Evolutionary conservation across 257 asterid species (phyloP), one percentile per base, ranked within the genome.

Genomic region (Haberlea rhodopensis): DNA sequence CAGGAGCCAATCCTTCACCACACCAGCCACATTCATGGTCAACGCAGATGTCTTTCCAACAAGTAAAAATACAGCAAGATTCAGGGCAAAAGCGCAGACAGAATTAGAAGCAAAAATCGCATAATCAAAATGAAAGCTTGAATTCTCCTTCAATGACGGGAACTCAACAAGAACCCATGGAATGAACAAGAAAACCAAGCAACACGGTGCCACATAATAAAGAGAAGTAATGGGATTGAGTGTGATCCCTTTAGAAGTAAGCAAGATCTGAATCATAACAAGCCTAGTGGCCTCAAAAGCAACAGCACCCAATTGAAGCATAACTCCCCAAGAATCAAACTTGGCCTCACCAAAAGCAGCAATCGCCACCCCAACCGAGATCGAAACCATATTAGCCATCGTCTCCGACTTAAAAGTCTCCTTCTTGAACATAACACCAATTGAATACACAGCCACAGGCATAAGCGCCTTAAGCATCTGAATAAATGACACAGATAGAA

Each of bases 11-110:
- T 40, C 49, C 49, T 40, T 40, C 7, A 40, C 49, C 19, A 40
- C 49, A 40, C 49, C 49, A 19, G 49, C 49, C 49, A 40, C 49
- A 40, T 40, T 40, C 49, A 40, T 40, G 49, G 49, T 40, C 49
- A 40, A 40, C 13, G 49, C 49, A 40, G 49, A 40, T 40, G 49
- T 40, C 49, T 40, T 40, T 15, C 49, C 49, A 40, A 40, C 49
- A 40, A 40, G 49, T 2, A 40, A 40, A 13, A 40, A 40, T 1
- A 40, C 49, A 40, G 49, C 49, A 40, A 40, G 49, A 40, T 40
- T 40, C 49, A 40, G 49, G 49, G 49, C 49, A 40, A 40, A 40
- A 13, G 49, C 49, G 15, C 49, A 40, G 19, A 40, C 13, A 6
- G 49, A 40, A 40, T 40, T 40, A 15, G 49, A 40, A 18, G 19